phyloP scores from a whole-genome alignment of 805 yeast species.

The Teunomyces barrocoloradensis region DNA sequence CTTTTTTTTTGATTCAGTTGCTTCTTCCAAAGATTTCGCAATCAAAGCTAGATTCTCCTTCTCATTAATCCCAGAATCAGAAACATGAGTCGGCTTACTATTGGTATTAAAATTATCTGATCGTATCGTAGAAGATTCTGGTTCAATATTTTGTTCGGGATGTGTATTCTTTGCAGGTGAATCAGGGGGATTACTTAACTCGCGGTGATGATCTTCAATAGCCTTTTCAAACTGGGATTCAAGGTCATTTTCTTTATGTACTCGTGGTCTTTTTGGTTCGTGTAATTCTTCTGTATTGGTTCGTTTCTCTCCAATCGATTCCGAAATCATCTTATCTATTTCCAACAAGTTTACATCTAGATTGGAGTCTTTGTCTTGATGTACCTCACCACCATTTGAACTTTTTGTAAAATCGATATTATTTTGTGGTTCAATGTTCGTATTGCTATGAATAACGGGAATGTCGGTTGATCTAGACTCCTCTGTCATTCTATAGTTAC shows the following conservation, averaged over 20 bases:
- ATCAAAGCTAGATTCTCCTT: slow-evolving; percentile 28
- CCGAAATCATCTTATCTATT: slow-evolving; percentile 19
- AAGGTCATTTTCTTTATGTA: slow-evolving; percentile 5
- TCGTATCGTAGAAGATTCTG: slow-evolving; percentile 3
- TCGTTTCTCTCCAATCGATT: slow-evolving; percentile 12
- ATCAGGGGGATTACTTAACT: slow-evolving; percentile 7
- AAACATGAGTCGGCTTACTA: background rate
- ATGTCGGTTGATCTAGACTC: background rate
- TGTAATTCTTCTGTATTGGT: slow-evolving; percentile 2
- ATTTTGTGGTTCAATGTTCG: background rate
- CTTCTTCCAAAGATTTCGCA: slow-evolving; percentile 31
- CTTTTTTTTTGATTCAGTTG: slow-evolving; percentile 20
- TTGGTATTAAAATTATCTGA: background rate
- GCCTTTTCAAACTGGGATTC: slow-evolving; percentile 19
- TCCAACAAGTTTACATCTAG: slow-evolving; percentile 11
- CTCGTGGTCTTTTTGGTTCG: slow-evolving; percentile 3
- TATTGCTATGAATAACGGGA: background rate
- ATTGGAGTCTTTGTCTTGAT: slow-evolving; percentile 1
- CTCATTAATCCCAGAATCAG: slow-evolving; percentile 14
- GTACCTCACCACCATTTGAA: background rate
- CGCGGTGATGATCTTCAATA: slow-evolving; percentile 15
- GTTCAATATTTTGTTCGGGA: background rate
- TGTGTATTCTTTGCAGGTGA: background rate
- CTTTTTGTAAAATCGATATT: background rate
- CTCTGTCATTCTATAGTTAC: background rate